A percentile compares a stretch with the other conserved stretches of the same genome.
These are phyloP conservation scores for Remersonia thermophila DNA, from an alignment of 2,329 filamentous ascomycete species.

Conservation along the genomic window DNA sequence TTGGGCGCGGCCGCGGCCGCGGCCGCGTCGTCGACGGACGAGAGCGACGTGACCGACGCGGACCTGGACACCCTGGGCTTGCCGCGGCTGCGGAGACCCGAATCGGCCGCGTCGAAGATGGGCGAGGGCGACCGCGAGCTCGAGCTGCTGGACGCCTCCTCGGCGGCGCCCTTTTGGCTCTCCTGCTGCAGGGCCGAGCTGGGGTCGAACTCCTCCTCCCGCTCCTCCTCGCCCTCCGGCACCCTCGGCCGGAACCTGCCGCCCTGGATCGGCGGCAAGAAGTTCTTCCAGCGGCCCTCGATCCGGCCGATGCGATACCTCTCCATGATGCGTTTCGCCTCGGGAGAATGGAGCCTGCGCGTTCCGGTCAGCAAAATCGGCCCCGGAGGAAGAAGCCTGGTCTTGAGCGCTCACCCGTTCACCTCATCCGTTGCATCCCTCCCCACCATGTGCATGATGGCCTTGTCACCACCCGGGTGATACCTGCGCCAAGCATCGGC, in stretches of 20 bases:
- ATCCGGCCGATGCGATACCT: slow-evolving; percentile 74
- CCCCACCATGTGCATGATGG: slow-evolving; percentile 87
- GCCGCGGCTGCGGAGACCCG: slow-evolving; percentile 22
- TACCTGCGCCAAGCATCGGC: slow-evolving; percentile 79
- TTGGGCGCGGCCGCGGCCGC: slow-evolving; percentile 30
- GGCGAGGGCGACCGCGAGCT: slow-evolving; percentile 29
- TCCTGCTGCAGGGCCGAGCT: neutral
- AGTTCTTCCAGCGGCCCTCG: slow-evolving; percentile 75
- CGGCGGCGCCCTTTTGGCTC: slow-evolving; percentile 13
- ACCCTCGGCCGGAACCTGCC: slow-evolving; percentile 34
- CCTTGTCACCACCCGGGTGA: slow-evolving; percentile 84
- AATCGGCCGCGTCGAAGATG: slow-evolving; percentile 31
- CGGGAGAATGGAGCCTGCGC: slow-evolving; percentile 69
- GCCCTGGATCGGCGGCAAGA: slow-evolving; percentile 82
- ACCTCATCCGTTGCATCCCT: slow-evolving; percentile 92
- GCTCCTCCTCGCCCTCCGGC: slow-evolving; percentile 11
- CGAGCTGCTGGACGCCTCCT: slow-evolving; percentile 33
- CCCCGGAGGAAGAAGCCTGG: too few species aligned
- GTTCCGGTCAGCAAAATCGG: slow-evolving; percentile 2
- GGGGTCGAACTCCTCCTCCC: slow-evolving; percentile 6
- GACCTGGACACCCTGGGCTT: slow-evolving; percentile 22
- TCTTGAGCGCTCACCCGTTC: slow-evolving; percentile 67
- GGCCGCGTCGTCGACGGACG: slow-evolving; percentile 36
- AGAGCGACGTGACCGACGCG: slow-evolving; percentile 48
- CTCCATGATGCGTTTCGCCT: slow-evolving; percentile 64